phyloP scores from a whole-genome alignment of 139 green algal genomes.

The Haematococcus sp. region DNA sequence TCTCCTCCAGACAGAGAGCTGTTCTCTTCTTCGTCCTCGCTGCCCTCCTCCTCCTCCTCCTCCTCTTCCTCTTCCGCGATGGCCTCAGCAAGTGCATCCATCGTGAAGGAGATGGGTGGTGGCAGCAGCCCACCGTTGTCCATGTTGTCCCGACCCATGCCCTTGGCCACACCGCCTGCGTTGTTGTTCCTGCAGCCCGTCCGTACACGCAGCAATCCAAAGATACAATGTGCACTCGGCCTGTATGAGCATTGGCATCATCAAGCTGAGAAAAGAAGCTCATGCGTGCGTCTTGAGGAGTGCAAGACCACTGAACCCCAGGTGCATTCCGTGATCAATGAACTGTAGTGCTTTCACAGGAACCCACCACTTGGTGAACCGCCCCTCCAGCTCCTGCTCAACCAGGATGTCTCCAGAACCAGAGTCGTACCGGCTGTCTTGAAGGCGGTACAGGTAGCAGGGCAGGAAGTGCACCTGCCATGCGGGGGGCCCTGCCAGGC shows the following conservation, averaged over 20 bases:
- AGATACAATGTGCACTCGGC: no score
- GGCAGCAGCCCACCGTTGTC: no score
- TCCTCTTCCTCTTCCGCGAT: conserved; percentile 23
- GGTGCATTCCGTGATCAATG: background rate
- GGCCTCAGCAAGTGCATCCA: conserved; percentile 16
- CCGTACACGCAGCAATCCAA: background rate
- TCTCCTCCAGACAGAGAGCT: background rate
- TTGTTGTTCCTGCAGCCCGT: conserved; percentile 30
- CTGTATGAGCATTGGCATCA: no score
- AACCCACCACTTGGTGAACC: conserved; percentile 37
- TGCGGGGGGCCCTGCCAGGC: background rate
- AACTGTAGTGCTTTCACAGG: background rate
- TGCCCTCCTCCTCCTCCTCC: background rate
- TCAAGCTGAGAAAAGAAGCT: no score
- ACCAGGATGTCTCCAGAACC: conserved; percentile 20
- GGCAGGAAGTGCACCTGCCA: conserved; percentile 36
- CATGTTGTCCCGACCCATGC: no score
- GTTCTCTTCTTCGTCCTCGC: no score
- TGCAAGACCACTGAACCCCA: no score
- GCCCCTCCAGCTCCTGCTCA: conserved; percentile 41
- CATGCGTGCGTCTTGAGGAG: no score
- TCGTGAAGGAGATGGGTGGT: background rate
- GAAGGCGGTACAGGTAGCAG: conserved; percentile 24
- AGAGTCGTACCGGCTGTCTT: conserved; percentile 3
- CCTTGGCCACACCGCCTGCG: conserved; percentile 8